Evolutionary conservation across 2,329 filamentous ascomycete species (phyloP), one percentile per base, ranked within the genome.

Genomic region (Chaetothyriales sp.): DNA sequence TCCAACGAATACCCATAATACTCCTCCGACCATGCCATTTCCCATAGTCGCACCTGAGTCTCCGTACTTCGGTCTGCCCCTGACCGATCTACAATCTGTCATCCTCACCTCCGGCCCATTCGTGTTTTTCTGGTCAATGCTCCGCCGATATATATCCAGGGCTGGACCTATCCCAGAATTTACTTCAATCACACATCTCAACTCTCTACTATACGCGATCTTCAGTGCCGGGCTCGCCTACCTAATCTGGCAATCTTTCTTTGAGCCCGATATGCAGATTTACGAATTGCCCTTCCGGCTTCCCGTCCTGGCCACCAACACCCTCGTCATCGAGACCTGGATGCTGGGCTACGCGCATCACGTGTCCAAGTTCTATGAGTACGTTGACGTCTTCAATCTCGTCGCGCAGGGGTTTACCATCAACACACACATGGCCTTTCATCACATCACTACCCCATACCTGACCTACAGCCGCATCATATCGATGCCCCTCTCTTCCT

Each of bases 371-470:
- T 60, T 66, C 43, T 65, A 65, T 50, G 63, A 66, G 48, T 64
- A 64, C 50, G 44, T 64, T 22, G 63, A 66, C 47, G 60, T 65
- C 13, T 57, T 66, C 29, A 60, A 57, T 48, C 60, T 66, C n/a
- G 55, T 62, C 4, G 63, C 64, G 8, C 52, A 53, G 8, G 61
- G 63, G 2, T 58, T 58, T 1, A 22, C 46, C 9, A 58, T 66
- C 40, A 59, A 60, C 33, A 48, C 60, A 19, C 63, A 65, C 52
- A 64, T 65, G 52, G 60, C 58, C 18, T 62, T 65, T 43, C 61
- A 65, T 53, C 65, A 64, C 55, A 54, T 64, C n/a, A 64, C 62
- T 2, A 63, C 60, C 18, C 61, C 63, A 18, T 64, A 64, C 50
- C 48, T 65, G 19, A 64, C 64, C 5, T 62, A 60, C 45, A 48